Evolutionary conservation across 768 basidiomycete species (phyloP).

Genomic region (Leccinum ochraceum): DNA sequence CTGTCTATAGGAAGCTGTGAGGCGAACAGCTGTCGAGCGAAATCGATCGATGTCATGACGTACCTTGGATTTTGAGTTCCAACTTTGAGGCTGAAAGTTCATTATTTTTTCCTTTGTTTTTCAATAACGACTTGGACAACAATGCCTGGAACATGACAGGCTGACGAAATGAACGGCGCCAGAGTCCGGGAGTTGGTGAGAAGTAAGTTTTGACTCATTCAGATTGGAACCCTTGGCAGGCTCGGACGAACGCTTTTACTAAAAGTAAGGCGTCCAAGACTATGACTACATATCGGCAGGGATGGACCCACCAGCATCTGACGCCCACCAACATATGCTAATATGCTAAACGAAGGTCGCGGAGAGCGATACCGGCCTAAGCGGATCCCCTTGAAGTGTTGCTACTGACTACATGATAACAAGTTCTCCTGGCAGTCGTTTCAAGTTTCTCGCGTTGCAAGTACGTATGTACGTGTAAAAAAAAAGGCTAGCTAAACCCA

Average conservation of each 20-base stretch:
- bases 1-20: too few species aligned
- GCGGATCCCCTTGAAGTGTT: too few species aligned
- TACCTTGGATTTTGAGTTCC: neutral
- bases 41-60: neutral
- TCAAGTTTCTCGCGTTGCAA: neutral
- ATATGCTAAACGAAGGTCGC: too few species aligned
- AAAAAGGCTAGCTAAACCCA: neutral
- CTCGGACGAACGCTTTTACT: neutral
- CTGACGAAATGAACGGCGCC: neutral
- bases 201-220: neutral
- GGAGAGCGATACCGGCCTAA: neutral
- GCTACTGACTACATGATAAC: neutral
- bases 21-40: too few species aligned
- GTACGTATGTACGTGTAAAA: neutral
- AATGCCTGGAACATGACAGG: neutral
- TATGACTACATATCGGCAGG: neutral
- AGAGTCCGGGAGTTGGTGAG: neutral
- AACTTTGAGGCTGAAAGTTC: neutral
- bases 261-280: neutral
- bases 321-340: too few species aligned
- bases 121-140: neutral
- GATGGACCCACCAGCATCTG: too few species aligned
- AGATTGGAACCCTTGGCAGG: neutral
- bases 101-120: neutral
- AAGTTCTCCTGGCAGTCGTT: neutral